phyloP scores from a whole-genome alignment of 352 stramenopile genomes.

The Aphanomyces astaci region DNA sequence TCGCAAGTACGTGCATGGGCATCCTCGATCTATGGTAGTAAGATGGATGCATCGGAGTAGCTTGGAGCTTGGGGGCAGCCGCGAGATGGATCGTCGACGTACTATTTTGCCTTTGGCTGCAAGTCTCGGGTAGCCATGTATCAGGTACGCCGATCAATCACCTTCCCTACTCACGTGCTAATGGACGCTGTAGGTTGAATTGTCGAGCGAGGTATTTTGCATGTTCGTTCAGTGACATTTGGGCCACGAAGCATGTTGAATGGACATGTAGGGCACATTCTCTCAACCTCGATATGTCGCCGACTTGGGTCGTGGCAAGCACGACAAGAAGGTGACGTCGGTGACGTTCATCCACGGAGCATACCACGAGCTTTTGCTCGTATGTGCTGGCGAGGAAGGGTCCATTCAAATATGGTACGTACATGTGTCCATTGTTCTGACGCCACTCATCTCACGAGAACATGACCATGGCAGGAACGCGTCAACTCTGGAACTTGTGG shows the following conservation, averaged over 20 bases:
- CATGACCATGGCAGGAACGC: conserved; percentile 39
- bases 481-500: conserved; percentile 34
- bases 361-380: conserved; percentile 31
- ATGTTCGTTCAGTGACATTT: background rate
- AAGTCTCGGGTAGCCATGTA: conserved; percentile 59
- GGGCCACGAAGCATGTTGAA: background rate
- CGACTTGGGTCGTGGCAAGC: conserved; percentile 44
- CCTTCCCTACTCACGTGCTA: background rate
- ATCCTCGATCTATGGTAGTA: too few species aligned
- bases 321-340: conserved; percentile 51
- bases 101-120: conserved; percentile 49
- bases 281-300: conserved; percentile 32
- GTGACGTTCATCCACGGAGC: conserved; percentile 40
- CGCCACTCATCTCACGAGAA: background rate
- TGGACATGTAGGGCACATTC: conserved; percentile 6
- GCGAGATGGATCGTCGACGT: conserved; percentile 27
- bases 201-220: conserved; percentile 14
- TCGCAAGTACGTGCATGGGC: conserved; percentile 38
- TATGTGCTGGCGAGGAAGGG: conserved; percentile 60
- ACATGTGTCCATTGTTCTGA: background rate
- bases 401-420: conserved; percentile 64
- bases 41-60: conserved; percentile 26
- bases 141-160: conserved; percentile 32
- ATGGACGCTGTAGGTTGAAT: background rate
- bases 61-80: conserved; percentile 52